Evolutionary conservation across 768 basidiomycete genomes (phyloP).

Genomic region (Suillus tomentosus): DNA sequence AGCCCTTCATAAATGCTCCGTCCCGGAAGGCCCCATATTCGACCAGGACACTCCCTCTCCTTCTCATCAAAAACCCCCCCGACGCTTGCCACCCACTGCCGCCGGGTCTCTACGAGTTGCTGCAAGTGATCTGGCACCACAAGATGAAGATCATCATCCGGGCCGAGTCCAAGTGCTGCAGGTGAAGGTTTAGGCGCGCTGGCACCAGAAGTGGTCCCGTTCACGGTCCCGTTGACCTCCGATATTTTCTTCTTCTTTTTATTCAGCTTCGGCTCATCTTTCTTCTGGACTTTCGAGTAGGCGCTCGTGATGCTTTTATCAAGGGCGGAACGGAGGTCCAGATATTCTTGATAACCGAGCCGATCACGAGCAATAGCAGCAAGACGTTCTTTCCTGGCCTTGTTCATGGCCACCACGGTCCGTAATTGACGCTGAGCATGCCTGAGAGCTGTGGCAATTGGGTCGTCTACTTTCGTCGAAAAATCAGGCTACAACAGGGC

Average conservation of each 20-base stretch:
- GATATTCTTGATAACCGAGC: constrained; percentile 89
- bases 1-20: constrained; percentile 76
- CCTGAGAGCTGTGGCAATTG: constrained; percentile 87
- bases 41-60: constrained; percentile 63
- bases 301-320: constrained; percentile 80
- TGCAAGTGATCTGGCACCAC: constrained; percentile 67
- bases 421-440: constrained; percentile 85
- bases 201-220: constrained; percentile 32
- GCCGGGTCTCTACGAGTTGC: constrained; percentile 73
- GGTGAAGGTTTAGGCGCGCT: constrained; percentile 61
- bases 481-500: constrained; percentile 61
- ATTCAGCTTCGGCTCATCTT: constrained; percentile 66
- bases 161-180: constrained; percentile 68
- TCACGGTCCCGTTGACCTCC: constrained; percentile 35
- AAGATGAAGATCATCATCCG: constrained; percentile 65
- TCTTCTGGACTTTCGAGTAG: constrained; percentile 83
- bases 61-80: constrained; percentile 76
- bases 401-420: constrained; percentile 77
- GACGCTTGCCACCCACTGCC: constrained; percentile 77
- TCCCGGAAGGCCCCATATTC: constrained; percentile 77
- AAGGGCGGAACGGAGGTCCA: constrained; percentile 79
- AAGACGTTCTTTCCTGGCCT: constrained; percentile 75
- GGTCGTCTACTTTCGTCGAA: constrained; percentile 84
- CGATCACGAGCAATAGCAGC: constrained; percentile 79
- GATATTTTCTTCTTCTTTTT: constrained; percentile 75